phyloP scores from a whole-genome alignment of 192 early-diverging fungal genomes.

The Mortierella alpina region DNA sequence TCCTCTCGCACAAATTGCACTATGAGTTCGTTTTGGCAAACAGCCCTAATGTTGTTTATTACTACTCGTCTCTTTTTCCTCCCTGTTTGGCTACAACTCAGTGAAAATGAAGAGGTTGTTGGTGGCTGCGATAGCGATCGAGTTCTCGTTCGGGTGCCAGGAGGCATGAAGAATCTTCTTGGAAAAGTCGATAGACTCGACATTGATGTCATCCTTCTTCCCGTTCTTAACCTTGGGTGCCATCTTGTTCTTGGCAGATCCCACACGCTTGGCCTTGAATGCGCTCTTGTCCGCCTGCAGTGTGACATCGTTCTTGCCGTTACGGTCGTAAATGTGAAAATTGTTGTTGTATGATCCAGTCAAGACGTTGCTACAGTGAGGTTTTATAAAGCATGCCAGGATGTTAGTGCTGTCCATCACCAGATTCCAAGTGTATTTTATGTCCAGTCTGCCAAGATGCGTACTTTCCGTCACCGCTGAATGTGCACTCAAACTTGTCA shows the following conservation, averaged over 20 bases:
- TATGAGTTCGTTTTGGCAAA: too few relatives aligned
- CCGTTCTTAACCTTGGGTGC: conserved; percentile 55
- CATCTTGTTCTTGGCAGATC: conserved; percentile 83
- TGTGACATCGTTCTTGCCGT: conserved; percentile 82
- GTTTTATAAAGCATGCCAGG: neutral
- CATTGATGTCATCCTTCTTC: conserved; percentile 80
- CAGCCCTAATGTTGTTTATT: too few relatives aligned
- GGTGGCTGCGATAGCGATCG: conserved; percentile 97
- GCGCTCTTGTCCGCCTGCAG: conserved; percentile 98
- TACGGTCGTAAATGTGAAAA: conserved; percentile 94
- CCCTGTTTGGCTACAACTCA: conserved; percentile 13
- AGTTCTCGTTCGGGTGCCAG: conserved; percentile 99
- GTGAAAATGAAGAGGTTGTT: conserved; percentile 99
- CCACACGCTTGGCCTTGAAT: conserved; percentile 94
- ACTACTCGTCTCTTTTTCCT: too few relatives aligned
- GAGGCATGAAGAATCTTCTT: conserved; percentile 98
- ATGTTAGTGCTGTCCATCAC: neutral
- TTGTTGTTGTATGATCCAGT: conserved; percentile 99
- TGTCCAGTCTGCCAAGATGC: conserved; percentile 32
- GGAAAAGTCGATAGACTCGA: conserved; percentile 90
- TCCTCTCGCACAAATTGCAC: too few relatives aligned
- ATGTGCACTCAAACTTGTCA: conserved; percentile 99
- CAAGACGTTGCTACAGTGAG: conserved; percentile 72
- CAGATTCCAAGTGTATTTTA: neutral
- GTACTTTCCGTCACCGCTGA: conserved; percentile 94